Evolutionary conservation across 1,284 basidiomycete species (phyloP), one percentile per base, ranked within the genome.

Genomic region (Thelephora terrestris): DNA sequence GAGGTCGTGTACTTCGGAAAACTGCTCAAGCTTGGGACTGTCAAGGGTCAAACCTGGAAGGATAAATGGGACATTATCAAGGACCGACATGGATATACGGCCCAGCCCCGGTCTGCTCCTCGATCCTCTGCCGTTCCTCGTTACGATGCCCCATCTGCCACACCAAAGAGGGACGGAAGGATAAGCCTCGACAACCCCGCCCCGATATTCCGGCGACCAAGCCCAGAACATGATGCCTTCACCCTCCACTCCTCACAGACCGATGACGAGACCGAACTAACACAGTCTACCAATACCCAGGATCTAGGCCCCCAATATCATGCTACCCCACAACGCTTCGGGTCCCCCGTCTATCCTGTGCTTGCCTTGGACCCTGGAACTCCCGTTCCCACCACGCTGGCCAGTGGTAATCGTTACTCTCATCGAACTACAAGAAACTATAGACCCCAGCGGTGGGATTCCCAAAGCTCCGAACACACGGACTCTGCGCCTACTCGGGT

Each of bases 1-100:
- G 88, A 91, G 61, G 83, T 86, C 14, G 68, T 81, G n/a, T 85
- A 82, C 59, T 91, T 89, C 60, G 77, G 78, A 23, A 85, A 86
- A 60, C 64, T 91, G 29, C 64, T 91, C 51, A 88, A 90, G 61
- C 68, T 91, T 4, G 84, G 85, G 39, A 86, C 82, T 24, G 58
- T 90, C 58, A 84, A 78, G 64, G 87, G 84, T 14, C 69, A 69
- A 47, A 82, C 74, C 58, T 91, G 86, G 86, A 75, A 70, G 20
- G 81, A 80, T 37, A 88, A 88, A 62, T 91, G 87, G 87, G 65
- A 67, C 25, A 67, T 68, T 51, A 78, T 85, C 43, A 89, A 84
- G 66, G 60, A 60, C 32, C 76, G 78, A 52, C 63, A 78, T 53
- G 70, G 70, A 12, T 73, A 75, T 23, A 47, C 53, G 46, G 37